These are phyloP conservation scores for Myriosclerotinia duriaeana DNA, from an alignment of 2,329 filamentous ascomycete genomes.

Conservation along the genomic window DNA sequence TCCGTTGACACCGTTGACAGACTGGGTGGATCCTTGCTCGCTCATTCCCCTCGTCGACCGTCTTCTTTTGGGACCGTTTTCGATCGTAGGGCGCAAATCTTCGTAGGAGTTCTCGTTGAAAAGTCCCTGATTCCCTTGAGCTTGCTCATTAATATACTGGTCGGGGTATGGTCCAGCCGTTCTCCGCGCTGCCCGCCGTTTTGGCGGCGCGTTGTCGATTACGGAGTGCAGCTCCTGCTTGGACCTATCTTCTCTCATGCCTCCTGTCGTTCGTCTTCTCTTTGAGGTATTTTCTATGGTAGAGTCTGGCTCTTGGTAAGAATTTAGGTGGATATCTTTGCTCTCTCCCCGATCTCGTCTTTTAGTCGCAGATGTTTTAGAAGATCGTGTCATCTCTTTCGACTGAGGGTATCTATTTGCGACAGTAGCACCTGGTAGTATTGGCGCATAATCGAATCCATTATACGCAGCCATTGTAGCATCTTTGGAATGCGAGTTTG, in stretches of 20 bases:
- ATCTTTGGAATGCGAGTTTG: background rate
- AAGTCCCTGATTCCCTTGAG: background rate
- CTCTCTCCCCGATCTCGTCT: background rate
- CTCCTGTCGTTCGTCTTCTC: constrained; percentile 12
- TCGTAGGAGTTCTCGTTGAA: background rate
- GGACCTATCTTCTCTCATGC: background rate
- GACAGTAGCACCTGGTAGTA: constrained; percentile 15
- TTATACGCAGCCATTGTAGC: background rate
- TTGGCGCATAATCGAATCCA: background rate
- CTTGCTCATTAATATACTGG: background rate
- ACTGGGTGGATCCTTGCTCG: background rate
- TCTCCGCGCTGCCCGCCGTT: background rate
- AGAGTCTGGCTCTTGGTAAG: background rate
- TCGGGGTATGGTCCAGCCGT: background rate
- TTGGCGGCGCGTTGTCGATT: background rate
- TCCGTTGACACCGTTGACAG: background rate
- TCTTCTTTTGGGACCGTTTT: background rate
- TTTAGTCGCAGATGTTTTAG: constrained; percentile 1
- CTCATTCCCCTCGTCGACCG: background rate
- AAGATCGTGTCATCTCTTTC: background rate
- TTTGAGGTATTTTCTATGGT: background rate
- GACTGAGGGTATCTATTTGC: background rate
- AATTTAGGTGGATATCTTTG: background rate
- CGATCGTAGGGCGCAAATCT: background rate
- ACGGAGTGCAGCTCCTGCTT: background rate